Conservation (phyloP, 306 rosid genomes). For the Fragaria iinumae region DNA sequence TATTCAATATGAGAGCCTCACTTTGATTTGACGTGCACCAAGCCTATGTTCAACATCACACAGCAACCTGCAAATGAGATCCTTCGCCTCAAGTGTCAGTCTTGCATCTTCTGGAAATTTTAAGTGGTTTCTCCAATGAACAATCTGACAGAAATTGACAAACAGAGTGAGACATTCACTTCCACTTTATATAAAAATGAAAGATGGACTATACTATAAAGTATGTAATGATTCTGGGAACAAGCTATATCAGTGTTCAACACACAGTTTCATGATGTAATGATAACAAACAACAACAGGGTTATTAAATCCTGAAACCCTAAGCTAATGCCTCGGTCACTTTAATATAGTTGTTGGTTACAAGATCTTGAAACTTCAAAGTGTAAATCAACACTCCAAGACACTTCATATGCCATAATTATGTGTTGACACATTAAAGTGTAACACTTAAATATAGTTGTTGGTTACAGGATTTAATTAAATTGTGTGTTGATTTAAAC, state of each 20-base stretch:
- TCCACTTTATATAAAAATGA: not conserved
- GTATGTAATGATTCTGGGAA: not conserved
- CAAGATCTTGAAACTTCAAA: no score
- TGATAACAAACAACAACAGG: not conserved
- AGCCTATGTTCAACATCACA: slow-evolving; percentile 93
- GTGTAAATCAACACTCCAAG: no score
- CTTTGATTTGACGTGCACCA: slow-evolving; percentile 86
- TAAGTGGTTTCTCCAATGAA: slow-evolving; percentile 93
- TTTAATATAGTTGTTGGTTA: no score
- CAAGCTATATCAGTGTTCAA: not conserved
- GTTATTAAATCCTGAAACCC: not conserved
- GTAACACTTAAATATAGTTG: no score
- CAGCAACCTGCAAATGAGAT: slow-evolving; percentile 84
- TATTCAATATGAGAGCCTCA: slow-evolving; percentile 33
- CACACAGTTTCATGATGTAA: not conserved
- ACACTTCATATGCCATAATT: no score
- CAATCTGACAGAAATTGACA: slow-evolving; percentile 63
- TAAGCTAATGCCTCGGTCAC: not conserved
- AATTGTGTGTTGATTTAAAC: not conserved
- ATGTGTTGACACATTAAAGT: no score
- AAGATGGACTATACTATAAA: not conserved
- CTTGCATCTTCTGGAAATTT: slow-evolving; percentile 84
- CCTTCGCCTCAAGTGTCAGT: slow-evolving; percentile 84
- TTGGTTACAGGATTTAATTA: no score
- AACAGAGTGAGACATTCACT: slow-evolving; percentile 22